Conservation (phyloP, 2,329 filamentous ascomycete species). For the Clathrospora elynae region DNA sequence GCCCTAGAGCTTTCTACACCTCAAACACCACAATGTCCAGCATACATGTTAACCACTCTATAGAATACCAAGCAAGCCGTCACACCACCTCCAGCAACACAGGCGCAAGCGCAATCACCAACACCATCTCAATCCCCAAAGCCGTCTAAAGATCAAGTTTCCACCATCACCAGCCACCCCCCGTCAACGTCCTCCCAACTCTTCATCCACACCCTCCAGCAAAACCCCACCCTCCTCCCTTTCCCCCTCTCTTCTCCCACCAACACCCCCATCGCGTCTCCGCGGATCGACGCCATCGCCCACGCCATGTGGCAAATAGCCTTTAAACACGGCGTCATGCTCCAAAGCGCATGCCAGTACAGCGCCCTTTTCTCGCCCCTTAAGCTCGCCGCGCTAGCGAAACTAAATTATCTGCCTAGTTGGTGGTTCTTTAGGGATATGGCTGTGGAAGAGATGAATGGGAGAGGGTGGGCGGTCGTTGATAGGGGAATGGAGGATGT, state of each 20-base stretch:
- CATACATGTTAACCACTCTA: too few relatives aligned
- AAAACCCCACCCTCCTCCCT: conserved; percentile 1
- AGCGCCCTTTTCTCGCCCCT: conserved; percentile 12
- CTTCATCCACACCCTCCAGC: conserved; percentile 1
- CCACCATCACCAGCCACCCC: not conserved
- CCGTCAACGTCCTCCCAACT: not conserved
- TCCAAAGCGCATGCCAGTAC: conserved; percentile 12
- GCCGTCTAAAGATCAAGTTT: not conserved
- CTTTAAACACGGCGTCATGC: conserved; percentile 5
- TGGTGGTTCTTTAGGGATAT: conserved; percentile 28
- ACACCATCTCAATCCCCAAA: not conserved
- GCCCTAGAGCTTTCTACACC: too few relatives aligned
- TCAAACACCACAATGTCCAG: too few relatives aligned
- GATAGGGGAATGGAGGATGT: conserved; percentile 15
- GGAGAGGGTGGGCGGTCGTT: conserved; percentile 1
- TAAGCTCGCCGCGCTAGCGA: conserved; percentile 24
- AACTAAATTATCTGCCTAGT: conserved; percentile 25
- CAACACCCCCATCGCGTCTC: not conserved
- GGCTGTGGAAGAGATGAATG: not conserved
- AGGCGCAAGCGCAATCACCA: not conserved
- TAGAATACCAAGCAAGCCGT: too few relatives aligned
- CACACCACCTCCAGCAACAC: too few relatives aligned
- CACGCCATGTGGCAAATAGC: conserved; percentile 23
- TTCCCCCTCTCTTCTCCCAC: not conserved
- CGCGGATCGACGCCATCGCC: conserved; percentile 11